Evolutionary conservation across 805 yeast species (phyloP), one percentile per base, ranked within the genome.

Genomic region (Metschnikowia orientalis): DNA sequence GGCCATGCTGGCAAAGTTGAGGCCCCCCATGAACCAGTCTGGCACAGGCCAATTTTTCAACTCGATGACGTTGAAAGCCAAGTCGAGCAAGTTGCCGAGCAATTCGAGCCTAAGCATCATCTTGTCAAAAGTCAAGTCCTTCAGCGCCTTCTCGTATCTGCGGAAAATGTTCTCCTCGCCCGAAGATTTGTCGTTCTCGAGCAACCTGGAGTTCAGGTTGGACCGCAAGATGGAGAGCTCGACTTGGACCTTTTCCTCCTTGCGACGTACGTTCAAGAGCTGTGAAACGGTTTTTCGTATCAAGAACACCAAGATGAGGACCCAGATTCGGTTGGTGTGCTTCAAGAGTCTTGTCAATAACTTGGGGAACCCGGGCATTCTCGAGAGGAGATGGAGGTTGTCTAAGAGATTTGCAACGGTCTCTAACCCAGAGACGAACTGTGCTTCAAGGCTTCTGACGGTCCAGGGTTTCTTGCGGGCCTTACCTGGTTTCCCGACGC

Each of bases 281-380:
- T 66, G 72, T 2, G 69, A 59, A 5, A 62, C 39, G 7, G 71
- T 64, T 35, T 65, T 65, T 23, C 70, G 42, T 13, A 66, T 59
- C 45, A 66, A 54, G 30, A 66, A 66, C 4, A 66, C 45, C 40
- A 66, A 47, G 8, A 66, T 59, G 14, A 66, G 47, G 23, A 66
- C 58, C 72, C 72, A 66, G 26, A 66, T 41, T 40, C 61, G 62
- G 44, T 66, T 66, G 35, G 72, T 66, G 33, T 65, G 66, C 34
- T 61, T 62, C 30, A 66, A 48, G 13, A 65, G 34, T 6, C 49
- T 50, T 12, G 47, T 19, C 7, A 66, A 42, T 14, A 38, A 40
- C 35, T 59, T 44, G 2, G 72, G 72, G 37, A 66, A 66, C 66
- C 64, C 59, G 13, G 72, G 72, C 19, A 66, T 42, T 35, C 59